Conservation (phyloP, 768 basidiomycete genomes). For the Collybia nuda region DNA sequence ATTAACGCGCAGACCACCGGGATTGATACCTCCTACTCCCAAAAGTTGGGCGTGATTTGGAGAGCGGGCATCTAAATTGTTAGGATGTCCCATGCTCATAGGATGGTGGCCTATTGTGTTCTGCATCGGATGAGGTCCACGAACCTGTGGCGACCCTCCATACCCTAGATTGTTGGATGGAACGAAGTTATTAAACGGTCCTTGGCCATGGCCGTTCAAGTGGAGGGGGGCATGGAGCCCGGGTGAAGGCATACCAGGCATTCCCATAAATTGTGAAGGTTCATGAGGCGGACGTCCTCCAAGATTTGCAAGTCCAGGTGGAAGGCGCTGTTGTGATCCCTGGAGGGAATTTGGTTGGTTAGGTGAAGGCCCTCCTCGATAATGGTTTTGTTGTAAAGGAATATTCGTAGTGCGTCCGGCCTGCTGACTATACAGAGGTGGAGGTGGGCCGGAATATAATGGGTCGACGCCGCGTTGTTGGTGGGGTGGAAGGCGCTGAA, state of each 20-base stretch:
- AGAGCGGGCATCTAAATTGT: conserved; percentile 53
- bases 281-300: conserved; percentile 83
- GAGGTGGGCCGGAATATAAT: conserved; percentile 49
- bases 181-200: conserved; percentile 54
- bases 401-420: conserved; percentile 51
- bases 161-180: conserved; percentile 44
- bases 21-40: conserved; percentile 39
- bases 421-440: conserved; percentile 56
- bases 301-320: conserved; percentile 79
- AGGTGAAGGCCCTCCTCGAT: conserved; percentile 72
- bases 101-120: conserved; percentile 44
- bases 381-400: conserved; percentile 60
- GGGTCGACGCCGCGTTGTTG: conserved; percentile 55
- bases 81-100: conserved; percentile 53
- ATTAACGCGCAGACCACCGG: conserved; percentile 43
- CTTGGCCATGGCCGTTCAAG: conserved; percentile 42
- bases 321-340: conserved; percentile 59
- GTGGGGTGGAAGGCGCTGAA: conserved; percentile 52
- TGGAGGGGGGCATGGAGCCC: conserved; percentile 47
- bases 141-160: conserved; percentile 46
- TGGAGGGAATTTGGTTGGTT: conserved; percentile 45
- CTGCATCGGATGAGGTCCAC: conserved; percentile 56
- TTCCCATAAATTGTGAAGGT: conserved; percentile 61
- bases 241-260: conserved; percentile 43
- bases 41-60: conserved; percentile 52